Percentiles rank a stretch among this genome's conserved stretches.
Conservation (phyloP, 163 green algal genomes). For the Scenedesmus sp. region DNA sequence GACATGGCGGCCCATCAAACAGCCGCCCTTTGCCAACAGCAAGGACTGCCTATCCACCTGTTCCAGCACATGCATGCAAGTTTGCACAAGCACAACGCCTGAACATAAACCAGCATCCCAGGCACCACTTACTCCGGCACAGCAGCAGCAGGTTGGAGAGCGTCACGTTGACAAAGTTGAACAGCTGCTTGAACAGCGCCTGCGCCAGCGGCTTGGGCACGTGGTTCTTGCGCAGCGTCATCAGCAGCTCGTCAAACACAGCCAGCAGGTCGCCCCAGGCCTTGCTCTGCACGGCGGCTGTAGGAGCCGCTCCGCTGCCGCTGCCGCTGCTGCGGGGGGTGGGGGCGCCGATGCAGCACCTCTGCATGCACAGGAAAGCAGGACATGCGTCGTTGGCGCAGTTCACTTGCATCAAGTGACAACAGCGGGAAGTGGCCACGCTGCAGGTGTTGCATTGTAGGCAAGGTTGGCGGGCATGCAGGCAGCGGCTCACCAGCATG, state of each 20-base stretch:
- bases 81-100: too few species aligned
- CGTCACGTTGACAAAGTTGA: conserved; percentile 98
- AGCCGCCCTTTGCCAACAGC: conserved; percentile 70
- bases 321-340: conserved; percentile 44
- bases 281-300: conserved; percentile 55
- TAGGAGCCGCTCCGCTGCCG: not conserved
- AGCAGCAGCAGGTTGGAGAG: conserved; percentile 99
- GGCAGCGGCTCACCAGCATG: conserved; percentile 65
- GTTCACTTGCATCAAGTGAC: too few species aligned
- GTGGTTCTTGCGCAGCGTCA: conserved; percentile 82
- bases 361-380: conserved; percentile 6
- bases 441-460: conserved; percentile 67
- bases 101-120: too few species aligned
- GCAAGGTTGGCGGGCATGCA: too few species aligned
- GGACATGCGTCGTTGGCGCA: too few species aligned
- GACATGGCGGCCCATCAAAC: too few species aligned
- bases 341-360: conserved; percentile 87
- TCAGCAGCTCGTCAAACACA: conserved; percentile 88
- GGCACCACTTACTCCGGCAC: conserved; percentile 71
- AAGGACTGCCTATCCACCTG: conserved; percentile 83
- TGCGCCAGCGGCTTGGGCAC: conserved; percentile 93
- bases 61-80: too few species aligned
- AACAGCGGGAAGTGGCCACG: conserved; percentile 81
- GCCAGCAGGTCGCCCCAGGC: conserved; percentile 94
- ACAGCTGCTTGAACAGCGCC: conserved; percentile 97